Evolutionary conservation across 225 moss, liverwort and hornwort species (phyloP), one percentile per base, ranked within the genome.

Genomic region (Polytrichum commune): DNA sequence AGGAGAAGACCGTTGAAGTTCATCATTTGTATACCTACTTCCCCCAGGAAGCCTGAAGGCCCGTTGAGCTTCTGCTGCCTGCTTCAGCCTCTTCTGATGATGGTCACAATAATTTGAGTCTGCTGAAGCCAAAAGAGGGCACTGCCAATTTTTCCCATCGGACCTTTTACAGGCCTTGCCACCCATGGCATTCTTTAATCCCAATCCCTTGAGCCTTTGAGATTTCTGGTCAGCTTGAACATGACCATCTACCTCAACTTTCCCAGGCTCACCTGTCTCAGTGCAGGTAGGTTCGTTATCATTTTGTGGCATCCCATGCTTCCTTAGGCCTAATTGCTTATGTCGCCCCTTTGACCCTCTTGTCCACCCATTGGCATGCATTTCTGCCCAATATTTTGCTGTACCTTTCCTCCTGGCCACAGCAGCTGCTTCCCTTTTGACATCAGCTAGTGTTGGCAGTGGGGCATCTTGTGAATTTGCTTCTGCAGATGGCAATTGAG

Each of bases 131-230:
- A 77, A 75, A 16, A 84, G 53, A 18, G 88, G 84, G 73, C 88
- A 88, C 57, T 88, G 88, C 88, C 88, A 85, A 66, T 88, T 88
- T 82, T 88, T 88, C 4, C 88, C 88, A 72, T 88, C 88, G 27
- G 88, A 84, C 69, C 88, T 75, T 69, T 84, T 84, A 73, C 88
- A 88, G 33, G 84, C 82, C 73, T 88, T 84, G 54, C 84, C 82
- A 82, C 84, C 82, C 27, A 77, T 71, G 71, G 82, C 77, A 62
- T 35, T 38, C 13, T 77, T 77, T 88, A 74, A 62, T 81, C 81
- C 81, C 79, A 74, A 75, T 77, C 84, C 73, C 82, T 88, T 8
- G 85, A 76, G 55, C 84, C 38, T 10, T 38, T 38, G 84, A 58
- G 84, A 80, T 80, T 88, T 88, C 0, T 82, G 25, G 70, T 82